Base-by-base conservation (phyloP, 345 rosid species). In the Boechera stricta region DNA sequence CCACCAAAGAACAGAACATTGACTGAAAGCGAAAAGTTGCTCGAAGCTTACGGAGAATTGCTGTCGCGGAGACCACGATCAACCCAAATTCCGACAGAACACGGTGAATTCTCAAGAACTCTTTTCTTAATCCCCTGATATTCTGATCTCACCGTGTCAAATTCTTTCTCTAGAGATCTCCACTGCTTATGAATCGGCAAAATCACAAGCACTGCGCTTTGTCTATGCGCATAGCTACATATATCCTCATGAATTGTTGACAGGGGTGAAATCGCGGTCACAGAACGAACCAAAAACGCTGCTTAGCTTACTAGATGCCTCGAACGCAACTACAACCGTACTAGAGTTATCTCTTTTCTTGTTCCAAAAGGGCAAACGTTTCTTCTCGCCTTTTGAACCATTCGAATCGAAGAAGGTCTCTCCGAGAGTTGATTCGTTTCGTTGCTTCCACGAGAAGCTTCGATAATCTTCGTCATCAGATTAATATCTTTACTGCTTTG, bases 301-400 rank as follows among this genome's bases (percentile, higher is more conserved):
- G 67, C 85, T 83, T 16, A 89, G 82, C 57, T 85, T 87, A 73
- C 77, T 71, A 79, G 86, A 85, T 5, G 89, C 83, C 75, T 85
- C 88, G 2, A 89, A 87, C 21, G 92, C 90, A 8, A 86, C 89
- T 0, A 84, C 81, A 2, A 91, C 81, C 53, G 83, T 80, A 29
- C 82, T 81, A 29, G 74, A 63, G 24, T 77, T 73, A 0, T 86
- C 73, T 3, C 67, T 57, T 51, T 55, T 84, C 76, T 87, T 87
- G 68, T 90, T 90, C 91, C 93, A 90, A 58, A 86, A 88, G 33
- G 89, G 90, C 6, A 87, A 71, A 5, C 96, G 4, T 90, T 92
- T 74, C 85, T 87, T 76, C 91, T 83, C 3, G 89, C 92, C 83
- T 86, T 90, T 69, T 88, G 92, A 52, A 92, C 93, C 97, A 88